Evolutionary conservation across 306 rosid species (phyloP).

Genomic region (Cucurbita ficifolia): DNA sequence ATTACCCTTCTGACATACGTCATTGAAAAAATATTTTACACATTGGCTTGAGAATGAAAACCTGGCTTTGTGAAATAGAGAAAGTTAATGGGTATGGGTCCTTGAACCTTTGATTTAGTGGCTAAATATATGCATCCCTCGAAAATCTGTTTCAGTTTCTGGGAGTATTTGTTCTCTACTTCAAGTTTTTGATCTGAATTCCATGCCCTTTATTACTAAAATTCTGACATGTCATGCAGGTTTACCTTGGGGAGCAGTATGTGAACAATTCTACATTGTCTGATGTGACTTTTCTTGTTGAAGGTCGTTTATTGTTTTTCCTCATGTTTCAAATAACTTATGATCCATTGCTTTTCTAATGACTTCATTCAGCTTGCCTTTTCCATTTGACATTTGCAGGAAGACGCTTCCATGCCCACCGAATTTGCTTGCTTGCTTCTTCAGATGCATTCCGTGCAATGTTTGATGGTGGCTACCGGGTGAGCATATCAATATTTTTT

Average conservation of each 20-base stretch:
- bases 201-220: not conserved
- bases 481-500: constrained; percentile 22
- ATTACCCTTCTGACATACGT: not conserved
- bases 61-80: not conserved
- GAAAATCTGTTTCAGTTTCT: not conserved
- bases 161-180: not conserved
- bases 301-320: constrained; percentile 38
- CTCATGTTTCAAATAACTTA: not conserved
- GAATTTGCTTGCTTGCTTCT: constrained; percentile 90
- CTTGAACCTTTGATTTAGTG: not conserved
- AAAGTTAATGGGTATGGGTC: not conserved
- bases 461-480: constrained; percentile 99
- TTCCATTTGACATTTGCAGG: constrained; percentile 40
- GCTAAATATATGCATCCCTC: not conserved
- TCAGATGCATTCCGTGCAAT: constrained; percentile 97
- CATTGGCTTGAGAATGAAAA: not conserved
- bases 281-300: constrained; percentile 88
- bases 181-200: not conserved
- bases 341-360: not conserved
- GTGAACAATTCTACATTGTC: constrained; percentile 75
- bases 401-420: constrained; percentile 83
- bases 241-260: constrained; percentile 81
- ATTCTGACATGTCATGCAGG: constrained; percentile 43
- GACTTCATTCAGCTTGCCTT: not conserved
- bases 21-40: not conserved